phyloP scores from a whole-genome alignment of 164 flowering plant species.

The Vitis vinifera region ASM3070453v1 NC_081807.1:4728001-4728500 shows the following conservation, averaged over 20 bases:
- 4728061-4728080: no score
- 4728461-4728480: no score
- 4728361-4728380: no score
- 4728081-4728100: no score
- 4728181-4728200: conserved; percentile 37
- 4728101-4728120: conserved; percentile 52
- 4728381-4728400: no score
- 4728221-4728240: conserved; percentile 42
- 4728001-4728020: conserved; percentile 76
- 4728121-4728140: conserved; percentile 97
- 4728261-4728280: conserved; percentile 31
- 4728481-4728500: no score
- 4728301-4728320: conserved; percentile 27
- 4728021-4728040: conserved; percentile 11
- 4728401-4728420: no score
- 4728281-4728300: conserved; percentile 20
- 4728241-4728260: conserved; percentile 28
- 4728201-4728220: conserved; percentile 26
- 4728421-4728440: no score
- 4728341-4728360: no score
- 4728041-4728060: no score
- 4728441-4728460: no score
- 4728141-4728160: conserved; percentile 81
- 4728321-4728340: conserved; percentile 17
- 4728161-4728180: conserved; percentile 43